Evolutionary conservation across 1,284 basidiomycete genomes (phyloP), one percentile per base, ranked within the genome.

Genomic region (Abortiporus biennis): DNA sequence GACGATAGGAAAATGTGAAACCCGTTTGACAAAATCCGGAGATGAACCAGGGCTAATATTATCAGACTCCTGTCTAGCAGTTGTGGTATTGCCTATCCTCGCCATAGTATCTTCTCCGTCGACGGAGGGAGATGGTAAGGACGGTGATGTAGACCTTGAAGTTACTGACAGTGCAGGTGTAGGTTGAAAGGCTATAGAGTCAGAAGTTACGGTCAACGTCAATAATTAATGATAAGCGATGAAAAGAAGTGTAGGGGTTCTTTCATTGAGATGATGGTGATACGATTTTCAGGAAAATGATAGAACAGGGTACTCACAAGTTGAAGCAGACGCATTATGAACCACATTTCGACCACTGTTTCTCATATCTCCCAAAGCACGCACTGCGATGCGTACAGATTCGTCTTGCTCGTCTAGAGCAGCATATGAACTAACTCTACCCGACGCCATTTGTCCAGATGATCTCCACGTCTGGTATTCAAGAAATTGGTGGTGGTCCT

Each of bases 291-390:
- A n/a, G 31, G 24, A 29, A 38, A 20, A 16, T 39, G 35, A 36
- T 17, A 42, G 38, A 47, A 38, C 44, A 20, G 31, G 33, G 17
- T 39, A 54, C 59, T 48, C 45, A 65, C 62, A 63, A 31, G 56
- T 56, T 32, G 55, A 47, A 6, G 59, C 58, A 33, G 61, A 59
- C 27, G 55, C 43, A 22, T 51, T 51, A 13, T 6, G 15, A 9
- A 29, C 8, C n/a, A 19, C 36, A 6, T 8, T n/a, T 6, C 36
- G 11, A 19, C 20, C 55, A 47, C 71, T 64, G 48, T 71, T 77
- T 44, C 80, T 68, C 83, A 86, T 85, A 54, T 80, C 78, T 21
- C 73, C 81, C 23, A 86, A 68, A 8, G 80, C 82, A 40, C 71
- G 66, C 15, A 81, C 76, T 15, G 81, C 83, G 56, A 85, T 85